These are phyloP conservation scores for Tetrapisispora fleetii DNA, from an alignment of 805 yeast species.

Conservation along the genomic window DNA sequence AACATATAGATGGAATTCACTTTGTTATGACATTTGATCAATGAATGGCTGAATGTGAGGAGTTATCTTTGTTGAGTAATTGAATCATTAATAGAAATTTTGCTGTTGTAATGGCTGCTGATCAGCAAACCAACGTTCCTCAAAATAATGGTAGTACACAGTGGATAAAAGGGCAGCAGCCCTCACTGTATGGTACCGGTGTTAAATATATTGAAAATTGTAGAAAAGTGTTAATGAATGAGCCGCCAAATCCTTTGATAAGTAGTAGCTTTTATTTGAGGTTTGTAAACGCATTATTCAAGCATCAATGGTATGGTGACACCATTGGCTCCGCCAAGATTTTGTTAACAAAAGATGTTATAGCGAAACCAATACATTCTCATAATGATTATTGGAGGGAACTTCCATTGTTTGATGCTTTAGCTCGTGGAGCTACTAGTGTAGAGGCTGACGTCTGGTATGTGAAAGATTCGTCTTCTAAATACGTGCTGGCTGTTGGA, in stretches of 20 bases:
- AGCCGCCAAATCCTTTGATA: not conserved
- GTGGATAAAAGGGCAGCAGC: not conserved
- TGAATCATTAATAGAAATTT: too few species aligned
- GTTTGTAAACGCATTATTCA: too few species aligned
- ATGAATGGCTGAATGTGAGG: too few species aligned
- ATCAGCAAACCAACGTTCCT: not conserved
- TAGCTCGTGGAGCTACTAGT: constrained; percentile 41
- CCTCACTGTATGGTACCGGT: not conserved
- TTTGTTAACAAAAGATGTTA: constrained; percentile 18
- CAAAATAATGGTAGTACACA: not conserved
- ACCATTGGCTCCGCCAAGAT: not conserved
- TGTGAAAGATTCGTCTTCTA: constrained; percentile 20
- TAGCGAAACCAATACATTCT: constrained; percentile 38
- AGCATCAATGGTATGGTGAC: not conserved
- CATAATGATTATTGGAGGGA: constrained; percentile 64
- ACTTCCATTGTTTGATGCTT: constrained; percentile 49
- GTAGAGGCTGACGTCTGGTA: constrained; percentile 63
- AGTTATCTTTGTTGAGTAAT: too few species aligned
- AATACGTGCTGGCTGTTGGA: constrained; percentile 47
- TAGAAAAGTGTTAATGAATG: not conserved
- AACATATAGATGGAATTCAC: too few species aligned
- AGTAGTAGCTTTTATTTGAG: not conserved
- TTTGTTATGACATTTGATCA: too few species aligned
- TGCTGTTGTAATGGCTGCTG: not conserved
- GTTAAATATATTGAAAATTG: not conserved